Percentiles rank a stretch among this genome's conserved stretches.
Conservation (phyloP, 495 filamentous ascomycete species). For the Symbiotaphrina buchneri region DNA sequence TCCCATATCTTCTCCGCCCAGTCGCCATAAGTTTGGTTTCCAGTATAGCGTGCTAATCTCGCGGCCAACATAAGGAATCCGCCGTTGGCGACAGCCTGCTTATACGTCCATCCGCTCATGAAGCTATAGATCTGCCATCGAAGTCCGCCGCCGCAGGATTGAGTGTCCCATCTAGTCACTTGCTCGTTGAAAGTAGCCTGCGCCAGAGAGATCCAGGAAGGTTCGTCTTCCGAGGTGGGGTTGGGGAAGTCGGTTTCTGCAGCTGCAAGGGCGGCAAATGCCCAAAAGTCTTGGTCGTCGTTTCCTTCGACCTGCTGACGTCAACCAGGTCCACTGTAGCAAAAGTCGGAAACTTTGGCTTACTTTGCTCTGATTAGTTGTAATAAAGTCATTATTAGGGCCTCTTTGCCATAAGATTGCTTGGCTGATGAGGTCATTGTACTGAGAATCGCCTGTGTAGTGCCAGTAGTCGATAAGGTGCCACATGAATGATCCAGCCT, state of each 20-base stretch:
- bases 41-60: conserved; percentile 47
- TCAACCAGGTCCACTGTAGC: too few relatives aligned
- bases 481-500: conserved; percentile 41
- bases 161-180: conserved; percentile 28
- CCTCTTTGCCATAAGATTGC: conserved; percentile 37
- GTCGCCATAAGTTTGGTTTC: conserved; percentile 42
- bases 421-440: conserved; percentile 29
- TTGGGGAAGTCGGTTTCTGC: conserved; percentile 39
- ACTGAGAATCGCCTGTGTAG: conserved; percentile 35
- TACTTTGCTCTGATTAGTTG: conserved; percentile 31
- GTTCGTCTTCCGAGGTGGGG: conserved; percentile 23
- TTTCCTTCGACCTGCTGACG: too few relatives aligned
- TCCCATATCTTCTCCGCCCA: conserved; percentile 52
- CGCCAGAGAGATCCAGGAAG: conserved; percentile 60
- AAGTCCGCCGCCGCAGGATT: conserved; percentile 21
- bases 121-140: conserved; percentile 24
- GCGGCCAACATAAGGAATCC: conserved; percentile 49
- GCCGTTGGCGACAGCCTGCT: conserved; percentile 44
- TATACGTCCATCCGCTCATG: conserved; percentile 25
- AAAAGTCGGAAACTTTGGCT: too few relatives aligned
- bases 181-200: conserved; percentile 66
- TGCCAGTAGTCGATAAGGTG: conserved; percentile 49
- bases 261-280: conserved; percentile 41
- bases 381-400: conserved; percentile 33
- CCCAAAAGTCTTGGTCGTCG: conserved; percentile 51